phyloP scores from a whole-genome alignment of 768 basidiomycete species.

The Lactifluus subvellereus region DNA sequence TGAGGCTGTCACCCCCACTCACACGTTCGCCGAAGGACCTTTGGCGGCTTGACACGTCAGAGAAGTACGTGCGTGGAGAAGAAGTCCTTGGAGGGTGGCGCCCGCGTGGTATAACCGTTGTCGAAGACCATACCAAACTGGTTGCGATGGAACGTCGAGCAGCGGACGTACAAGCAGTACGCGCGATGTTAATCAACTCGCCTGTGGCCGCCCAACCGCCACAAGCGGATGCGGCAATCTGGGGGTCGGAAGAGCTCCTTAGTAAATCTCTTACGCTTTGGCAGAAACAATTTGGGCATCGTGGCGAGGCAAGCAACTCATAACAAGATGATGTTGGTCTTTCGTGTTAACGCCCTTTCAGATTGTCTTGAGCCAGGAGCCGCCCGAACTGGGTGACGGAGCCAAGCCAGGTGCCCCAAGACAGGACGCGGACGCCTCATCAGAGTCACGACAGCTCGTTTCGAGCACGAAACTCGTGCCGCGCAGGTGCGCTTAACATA shows the following conservation, averaged over 20 bases:
- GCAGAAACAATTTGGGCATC: conserved; percentile 77
- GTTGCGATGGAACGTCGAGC: conserved; percentile 64
- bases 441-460: conserved; percentile 59
- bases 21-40: conserved; percentile 85
- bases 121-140: conserved; percentile 80
- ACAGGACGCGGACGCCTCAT: conserved; percentile 34
- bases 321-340: conserved; percentile 1
- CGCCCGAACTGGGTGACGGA: conserved; percentile 49
- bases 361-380: conserved; percentile 76
- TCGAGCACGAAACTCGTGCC: conserved; percentile 69
- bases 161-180: conserved; percentile 87
- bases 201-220: conserved; percentile 41
- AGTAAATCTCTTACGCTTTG: conserved; percentile 68
- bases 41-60: conserved; percentile 92
- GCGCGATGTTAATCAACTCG: conserved; percentile 61
- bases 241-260: conserved; percentile 64
- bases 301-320: conserved; percentile 52
- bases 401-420: conserved; percentile 31
- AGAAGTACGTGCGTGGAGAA: conserved; percentile 93
- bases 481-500: conserved; percentile 48
- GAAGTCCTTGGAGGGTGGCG: conserved; percentile 80
- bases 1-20: conserved; percentile 75
- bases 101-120: conserved; percentile 79
- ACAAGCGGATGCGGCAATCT: conserved; percentile 49
- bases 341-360: conserved; percentile 33